Evolutionary conservation across 2,329 filamentous ascomycete species (phyloP).

Genomic region (Aspergillus udagawae): DNA sequence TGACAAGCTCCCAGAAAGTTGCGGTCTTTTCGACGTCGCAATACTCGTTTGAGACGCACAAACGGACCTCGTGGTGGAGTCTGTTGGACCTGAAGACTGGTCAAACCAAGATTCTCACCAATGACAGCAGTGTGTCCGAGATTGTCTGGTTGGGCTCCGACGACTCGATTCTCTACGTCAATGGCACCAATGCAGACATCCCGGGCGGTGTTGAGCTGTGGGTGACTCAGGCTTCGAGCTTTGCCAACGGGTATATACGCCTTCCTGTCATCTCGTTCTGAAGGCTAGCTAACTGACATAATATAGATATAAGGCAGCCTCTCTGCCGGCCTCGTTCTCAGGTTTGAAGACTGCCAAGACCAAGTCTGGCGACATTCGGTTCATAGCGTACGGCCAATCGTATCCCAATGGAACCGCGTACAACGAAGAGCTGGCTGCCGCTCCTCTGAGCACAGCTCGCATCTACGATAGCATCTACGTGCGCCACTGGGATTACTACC

Average conservation of each 20-base stretch:
- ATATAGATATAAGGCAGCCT: slow-evolving; percentile 36
- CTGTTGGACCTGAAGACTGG: slow-evolving; percentile 66
- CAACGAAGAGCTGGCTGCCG: slow-evolving; percentile 59
- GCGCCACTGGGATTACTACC: slow-evolving; percentile 78
- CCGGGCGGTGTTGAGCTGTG: slow-evolving; percentile 39
- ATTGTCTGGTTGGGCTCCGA: slow-evolving; percentile 72
- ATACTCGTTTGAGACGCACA: slow-evolving; percentile 76
- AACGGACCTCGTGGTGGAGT: slow-evolving; percentile 60
- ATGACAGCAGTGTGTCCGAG: slow-evolving; percentile 63
- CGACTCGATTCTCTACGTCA: slow-evolving; percentile 58
- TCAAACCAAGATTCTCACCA: slow-evolving; percentile 61
- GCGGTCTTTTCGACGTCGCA: slow-evolving; percentile 59
- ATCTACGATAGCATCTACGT: slow-evolving; percentile 74
- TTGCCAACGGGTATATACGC: slow-evolving; percentile 28
- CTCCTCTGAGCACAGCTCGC: slow-evolving; percentile 60
- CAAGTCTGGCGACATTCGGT: slow-evolving; percentile 45
- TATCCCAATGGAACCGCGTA: slow-evolving; percentile 66
- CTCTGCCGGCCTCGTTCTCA: slow-evolving; percentile 34
- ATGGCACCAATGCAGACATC: slow-evolving; percentile 37
- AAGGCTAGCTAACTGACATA: neutral
- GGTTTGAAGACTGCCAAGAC: slow-evolving; percentile 37
- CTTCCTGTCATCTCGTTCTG: neutral
- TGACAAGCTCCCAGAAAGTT: slow-evolving; percentile 27
- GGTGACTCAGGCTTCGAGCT: slow-evolving; percentile 31
- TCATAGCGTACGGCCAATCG: slow-evolving; percentile 57